Evolutionary conservation across 805 yeast species (phyloP), one percentile per base, ranked within the genome.

Genomic region (Jamesozyma rosinii): DNA sequence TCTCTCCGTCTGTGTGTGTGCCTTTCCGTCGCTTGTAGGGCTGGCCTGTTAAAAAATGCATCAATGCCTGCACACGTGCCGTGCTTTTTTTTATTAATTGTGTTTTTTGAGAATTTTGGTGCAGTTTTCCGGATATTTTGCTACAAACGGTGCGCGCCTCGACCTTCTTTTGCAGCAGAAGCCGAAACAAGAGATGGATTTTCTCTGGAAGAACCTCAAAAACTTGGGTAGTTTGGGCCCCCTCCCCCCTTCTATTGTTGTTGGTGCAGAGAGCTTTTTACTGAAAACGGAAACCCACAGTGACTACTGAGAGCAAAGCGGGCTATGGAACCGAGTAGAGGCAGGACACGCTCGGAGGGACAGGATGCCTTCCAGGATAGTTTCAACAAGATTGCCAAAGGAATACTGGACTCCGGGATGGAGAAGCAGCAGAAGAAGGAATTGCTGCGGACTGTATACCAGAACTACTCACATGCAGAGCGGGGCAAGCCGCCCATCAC

Each of bases 351-450:
- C 9, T 14, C 34, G 9, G 14, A 31, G 34, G 34, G 14, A 5
- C 6, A 31, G n/a, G 15, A n/a, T 13, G 14, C 15, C 9, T 31
- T n/a, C 5, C 34, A 31, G 34, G 34, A 31, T 5, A 31, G 34
- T 31, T 31, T 31, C 11, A 24, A 24, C 11, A 24, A 24, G 11
- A 8, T 24, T 8, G 29, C 29, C 11, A 24, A 24, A 24, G 42
- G 38, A 27, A 42, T 45, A 37, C 40, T 45, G 21, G 27, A 39
- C 20, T 38, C 48, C 17, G 42, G 22, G 22, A 43, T 45, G 38
- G 30, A 41, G 35, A 26, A 37, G 30, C 32, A 22, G 27, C 39
- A 45, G 32, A 45, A 42, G 37, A 45, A 40, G 45, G 36, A 26
- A 24, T 44, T 42, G 37, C 32, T 45, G 40, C 35, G 32, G 42